Conservation (phyloP, 2,329 filamentous ascomycete species). For the Pyricularia pennisetigena region DNA sequence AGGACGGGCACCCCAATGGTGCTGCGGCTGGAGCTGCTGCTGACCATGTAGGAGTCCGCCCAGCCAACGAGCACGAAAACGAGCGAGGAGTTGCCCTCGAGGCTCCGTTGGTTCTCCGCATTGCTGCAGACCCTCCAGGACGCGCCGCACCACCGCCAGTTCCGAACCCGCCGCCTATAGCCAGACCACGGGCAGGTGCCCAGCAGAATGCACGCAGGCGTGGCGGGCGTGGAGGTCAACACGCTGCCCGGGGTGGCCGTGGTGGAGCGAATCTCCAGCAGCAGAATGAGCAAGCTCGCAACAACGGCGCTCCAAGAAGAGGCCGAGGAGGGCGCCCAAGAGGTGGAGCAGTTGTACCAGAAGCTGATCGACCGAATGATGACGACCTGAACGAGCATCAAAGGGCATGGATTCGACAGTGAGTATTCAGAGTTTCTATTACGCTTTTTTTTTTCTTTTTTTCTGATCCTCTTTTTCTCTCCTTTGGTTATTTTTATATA, state of each 20-base stretch:
- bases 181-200: not conserved
- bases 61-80: constrained; percentile 16
- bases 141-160: constrained; percentile 3
- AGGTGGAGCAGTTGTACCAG: not conserved
- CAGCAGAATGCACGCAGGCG: not conserved
- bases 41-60: constrained; percentile 10
- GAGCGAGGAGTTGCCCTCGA: constrained; percentile 35
- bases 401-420: constrained; percentile 11
- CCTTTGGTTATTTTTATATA: too few relatives aligned
- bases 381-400: constrained; percentile 8
- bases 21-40: constrained; percentile 5
- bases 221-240: constrained; percentile 1
- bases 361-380: not conserved
- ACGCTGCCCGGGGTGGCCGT: not conserved
- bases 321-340: constrained; percentile 3
- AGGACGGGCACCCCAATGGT: constrained; percentile 13
- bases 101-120: constrained; percentile 45
- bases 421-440: not conserved
- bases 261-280: not conserved
- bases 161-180: not conserved
- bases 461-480: too few relatives aligned
- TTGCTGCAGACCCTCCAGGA: constrained; percentile 24
- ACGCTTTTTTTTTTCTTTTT: not conserved
- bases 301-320: constrained; percentile 2
- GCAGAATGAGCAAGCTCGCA: constrained; percentile 2